Base-by-base conservation (phyloP, 2,329 filamentous ascomycete species). In the Akanthomyces lecanii region DNA sequence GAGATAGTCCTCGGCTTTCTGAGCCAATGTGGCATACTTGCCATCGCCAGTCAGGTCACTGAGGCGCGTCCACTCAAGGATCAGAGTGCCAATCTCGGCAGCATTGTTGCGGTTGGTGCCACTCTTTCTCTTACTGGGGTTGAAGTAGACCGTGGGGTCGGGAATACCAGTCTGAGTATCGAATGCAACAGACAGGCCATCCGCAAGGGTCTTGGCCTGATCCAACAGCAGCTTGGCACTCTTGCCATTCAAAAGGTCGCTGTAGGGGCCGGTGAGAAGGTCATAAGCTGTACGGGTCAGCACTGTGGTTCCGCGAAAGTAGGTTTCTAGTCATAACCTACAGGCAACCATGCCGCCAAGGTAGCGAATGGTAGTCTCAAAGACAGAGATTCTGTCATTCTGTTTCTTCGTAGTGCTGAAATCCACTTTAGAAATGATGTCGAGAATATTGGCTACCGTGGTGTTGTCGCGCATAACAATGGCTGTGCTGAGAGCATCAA, bases 291-390 rank as follows among this genome's bases (percentile, higher is more conserved):
- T 8, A 21, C 2, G 5, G 2, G 10, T 44, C 5, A 42, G 38
- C 44, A 36, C 16, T 30, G 12, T 14, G 14, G 18, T 11, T n/a
- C 2, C 36, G 3, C 11, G 3, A 42, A n/a, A 5, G 16, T 16
- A 6, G 6, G 11, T 40, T 30, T n/a, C 7, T 2, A 12, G 21
- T 14, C 12, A 38, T 6, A 16, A 55, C 68, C 23, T 66, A 83
- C 88, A 90, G 2, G 91, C 89, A 11, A 97, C 71, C 70, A 97
- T 80, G 18, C 92, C 92, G 10, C 85, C 92, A 0, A 97, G 77
- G 70, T 96, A 96, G 28, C 92, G 87, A 71, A 96, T 96, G 0
- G 91, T 97, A 0, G 91, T 96, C 76, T 97, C 92, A 70, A 96
- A 96, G 5, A 97, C 76, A 44, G 89, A 93, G 54, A 96, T 85